Evolutionary conservation across 1,139 yeast species (phyloP), one percentile per base, ranked within the genome.

Genomic region (Geotrichum restrictum): DNA sequence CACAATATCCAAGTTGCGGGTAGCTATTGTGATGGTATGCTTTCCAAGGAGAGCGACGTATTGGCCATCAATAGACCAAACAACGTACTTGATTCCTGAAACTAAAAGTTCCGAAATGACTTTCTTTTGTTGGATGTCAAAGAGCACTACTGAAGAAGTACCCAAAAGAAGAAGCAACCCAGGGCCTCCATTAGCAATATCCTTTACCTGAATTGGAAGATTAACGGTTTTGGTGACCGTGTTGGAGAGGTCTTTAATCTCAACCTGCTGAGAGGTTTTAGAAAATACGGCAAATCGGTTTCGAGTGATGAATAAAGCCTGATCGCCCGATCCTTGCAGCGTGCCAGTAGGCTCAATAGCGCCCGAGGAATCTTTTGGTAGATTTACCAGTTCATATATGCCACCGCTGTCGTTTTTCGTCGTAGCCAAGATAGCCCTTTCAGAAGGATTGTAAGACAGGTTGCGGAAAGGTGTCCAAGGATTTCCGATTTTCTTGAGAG

Each of bases 51-150:
- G 76, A 1, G 98, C 98, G 60, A 91, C 79, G 65, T 88, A 79
- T 66, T 85, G 88, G 45, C 95, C 95, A 69, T 89, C 96, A 52
- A 75, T 74, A 14, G 97, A 88, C 96, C 96, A 89, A 14, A 83
- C 74, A 32, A 83, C 95, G 64, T 93, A 91, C 70, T 93, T 93
- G 60, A 89, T 89, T 66, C 83, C 85, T 16, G 61, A 48, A 47
- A 84, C 88, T 56, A 80, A 77, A 53, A 86, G 72, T 62, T 85
- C 89, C 14, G 85, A 78, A 56, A 91, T 68, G 58, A 80, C 83
- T 67, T 85, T 87, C 71, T 88, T 83, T 74, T 93, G 98, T 70
- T 91, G 98, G 52, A 91, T 95, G 69, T 94, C 98, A 68, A 83
- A 88, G 61, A 86, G 80, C 51, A 85, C 81, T 39, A 93, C 96